phyloP scores from a whole-genome alignment of 2,329 filamentous ascomycete species.

The Colletotrichum shisoi region DNA sequence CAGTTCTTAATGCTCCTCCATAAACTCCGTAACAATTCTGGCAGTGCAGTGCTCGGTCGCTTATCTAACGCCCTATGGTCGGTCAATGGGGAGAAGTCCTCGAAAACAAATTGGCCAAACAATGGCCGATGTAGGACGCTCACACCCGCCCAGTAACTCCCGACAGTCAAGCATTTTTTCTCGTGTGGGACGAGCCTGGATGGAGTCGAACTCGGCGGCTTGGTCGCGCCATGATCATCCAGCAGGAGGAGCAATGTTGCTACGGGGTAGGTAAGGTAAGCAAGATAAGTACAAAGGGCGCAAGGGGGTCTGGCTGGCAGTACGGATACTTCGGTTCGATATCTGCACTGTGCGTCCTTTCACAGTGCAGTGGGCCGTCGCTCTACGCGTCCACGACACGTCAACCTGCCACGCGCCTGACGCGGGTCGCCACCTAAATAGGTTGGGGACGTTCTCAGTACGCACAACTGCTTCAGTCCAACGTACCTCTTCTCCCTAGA shows the following conservation, averaged over 20 bases:
- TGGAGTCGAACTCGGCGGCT: not conserved
- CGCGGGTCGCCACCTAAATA: not conserved
- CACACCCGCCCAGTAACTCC: slow-evolving; percentile 2
- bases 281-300: too few relatives aligned
- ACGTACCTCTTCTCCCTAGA: not conserved
- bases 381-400: slow-evolving; percentile 4
- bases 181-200: not conserved
- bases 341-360: not conserved
- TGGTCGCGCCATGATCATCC: not conserved
- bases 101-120: slow-evolving; percentile 4
- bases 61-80: not conserved
- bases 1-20: not conserved
- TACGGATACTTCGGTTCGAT: not conserved
- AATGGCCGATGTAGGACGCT: slow-evolving; percentile 4
- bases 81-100: not conserved
- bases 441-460: not conserved
- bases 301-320: not conserved
- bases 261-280: too few relatives aligned
- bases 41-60: not conserved
- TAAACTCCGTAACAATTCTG: not conserved
- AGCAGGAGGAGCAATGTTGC: not conserved
- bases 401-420: slow-evolving; percentile 3
- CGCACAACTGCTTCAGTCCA: not conserved
- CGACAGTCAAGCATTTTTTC: slow-evolving; percentile 24
- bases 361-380: not conserved